Conservation (phyloP, 441 rosid genomes). For the Breynia disticha region DNA sequence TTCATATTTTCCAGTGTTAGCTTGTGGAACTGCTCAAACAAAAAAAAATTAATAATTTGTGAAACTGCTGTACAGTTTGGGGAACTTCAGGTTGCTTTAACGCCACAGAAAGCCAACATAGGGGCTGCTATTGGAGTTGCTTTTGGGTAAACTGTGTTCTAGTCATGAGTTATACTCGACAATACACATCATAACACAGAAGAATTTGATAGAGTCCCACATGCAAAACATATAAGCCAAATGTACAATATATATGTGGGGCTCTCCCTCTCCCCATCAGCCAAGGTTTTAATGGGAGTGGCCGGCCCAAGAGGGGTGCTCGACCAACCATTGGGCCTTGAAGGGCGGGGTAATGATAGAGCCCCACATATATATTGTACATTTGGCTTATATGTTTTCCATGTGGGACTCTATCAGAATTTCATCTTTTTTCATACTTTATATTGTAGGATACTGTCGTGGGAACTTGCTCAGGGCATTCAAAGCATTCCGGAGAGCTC, state of each 20-base stretch:
- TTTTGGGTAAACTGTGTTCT: constrained; percentile 49
- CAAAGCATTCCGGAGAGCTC: constrained; percentile 75
- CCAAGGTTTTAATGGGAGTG: no score
- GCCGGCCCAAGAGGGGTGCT: no score
- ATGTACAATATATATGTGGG: no score
- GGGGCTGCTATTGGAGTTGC: constrained; percentile 63
- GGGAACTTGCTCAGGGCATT: constrained; percentile 71
- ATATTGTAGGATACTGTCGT: constrained; percentile 60
- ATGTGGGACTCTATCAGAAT: no score
- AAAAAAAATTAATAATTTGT: constrained; percentile 1
- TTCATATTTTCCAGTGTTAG: constrained; percentile 4
- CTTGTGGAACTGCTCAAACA: constrained; percentile 1
- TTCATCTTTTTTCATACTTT: constrained; percentile 5
- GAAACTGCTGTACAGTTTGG: constrained; percentile 57
- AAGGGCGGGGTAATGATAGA: no score
- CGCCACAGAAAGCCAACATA: constrained; percentile 56
- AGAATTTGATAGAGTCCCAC: no score
- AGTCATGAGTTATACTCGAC: not conserved
- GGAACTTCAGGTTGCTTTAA: constrained; percentile 77
- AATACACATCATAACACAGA: not conserved
- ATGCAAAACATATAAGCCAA: no score
- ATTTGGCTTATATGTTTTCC: no score
- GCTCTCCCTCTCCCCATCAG: no score
- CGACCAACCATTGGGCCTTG: no score
- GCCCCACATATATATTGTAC: no score